phyloP scores from a whole-genome alignment of 2,329 filamentous ascomycete genomes.

The Thelonectria olida region DNA sequence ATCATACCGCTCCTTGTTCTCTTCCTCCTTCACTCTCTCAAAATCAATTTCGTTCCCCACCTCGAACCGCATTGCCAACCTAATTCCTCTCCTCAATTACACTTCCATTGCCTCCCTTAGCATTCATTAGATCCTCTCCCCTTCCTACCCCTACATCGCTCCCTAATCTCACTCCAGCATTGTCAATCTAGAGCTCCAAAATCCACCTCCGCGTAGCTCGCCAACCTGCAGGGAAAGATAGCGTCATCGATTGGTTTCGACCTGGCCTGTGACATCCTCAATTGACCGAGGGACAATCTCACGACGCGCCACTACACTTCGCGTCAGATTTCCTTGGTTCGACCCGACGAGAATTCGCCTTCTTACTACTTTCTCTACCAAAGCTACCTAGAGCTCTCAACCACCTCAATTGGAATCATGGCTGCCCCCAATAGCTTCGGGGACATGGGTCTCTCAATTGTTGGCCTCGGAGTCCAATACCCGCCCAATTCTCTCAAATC shows the following conservation, averaged over 20 bases:
- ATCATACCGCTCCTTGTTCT: neutral
- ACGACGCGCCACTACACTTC: neutral
- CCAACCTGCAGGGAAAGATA: neutral
- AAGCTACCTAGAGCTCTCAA: neutral
- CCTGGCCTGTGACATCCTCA: neutral
- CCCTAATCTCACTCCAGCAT: no score
- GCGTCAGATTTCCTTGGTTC: neutral
- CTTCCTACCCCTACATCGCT: neutral
- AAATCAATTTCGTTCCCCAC: neutral
- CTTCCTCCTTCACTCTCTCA: neutral
- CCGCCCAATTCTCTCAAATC: slow-evolving; percentile 64
- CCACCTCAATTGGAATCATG: slow-evolving; percentile 43
- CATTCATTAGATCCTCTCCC: neutral
- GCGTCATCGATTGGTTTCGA: neutral
- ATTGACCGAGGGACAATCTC: neutral
- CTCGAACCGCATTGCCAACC: neutral
- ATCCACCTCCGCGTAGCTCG: neutral
- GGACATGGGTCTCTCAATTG: slow-evolving; percentile 67
- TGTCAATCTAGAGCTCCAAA: neutral
- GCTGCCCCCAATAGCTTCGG: slow-evolving; percentile 52
- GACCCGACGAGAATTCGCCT: neutral
- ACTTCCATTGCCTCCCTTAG: neutral
- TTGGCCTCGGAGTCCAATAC: slow-evolving; percentile 68
- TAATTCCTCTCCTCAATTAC: neutral
- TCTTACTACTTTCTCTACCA: neutral